Base-by-base conservation (phyloP, 306 rosid species). In the Prunus mira region DNA sequence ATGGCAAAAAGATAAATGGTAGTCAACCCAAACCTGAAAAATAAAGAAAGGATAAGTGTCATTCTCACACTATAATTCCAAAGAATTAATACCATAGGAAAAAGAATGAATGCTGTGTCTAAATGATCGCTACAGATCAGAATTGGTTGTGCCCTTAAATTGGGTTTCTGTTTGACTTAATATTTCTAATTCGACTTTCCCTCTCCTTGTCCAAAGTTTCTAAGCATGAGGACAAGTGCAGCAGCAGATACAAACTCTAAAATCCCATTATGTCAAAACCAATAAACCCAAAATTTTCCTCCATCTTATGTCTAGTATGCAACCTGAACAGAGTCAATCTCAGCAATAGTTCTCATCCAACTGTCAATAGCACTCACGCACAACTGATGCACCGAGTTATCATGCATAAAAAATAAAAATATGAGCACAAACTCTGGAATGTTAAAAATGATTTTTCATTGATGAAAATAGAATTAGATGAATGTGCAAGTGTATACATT, bases 21-120 rank as follows among this genome's bases (percentile, higher is more conserved):
- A 5, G 98, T 93, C 80, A 93, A 84, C 85, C 92, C 96, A 83
- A 93, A 89, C 92, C 98, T 91, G 91, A 79, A 86, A 66, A 67
- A 52, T 68, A 79, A 46, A 63, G 41, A 51, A 69, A 41, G 56
- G 19, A 74, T 15, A 30, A 32, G 73, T 41, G 73, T 55, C 80
- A 79, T 55, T 62, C 76, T 54, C 66, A 52, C 77, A 79, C 46
- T 32, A 65, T 52, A 49, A 32, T 38, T 55, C 11, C 41, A 82
- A 58, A 30, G 62, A 65, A 69, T 57, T 34, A 32, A 49, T 62
- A 65, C 25, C 62, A 28, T 52, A 3, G n/a, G 10, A 3, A 9
- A 9, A 65, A 58, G 19, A 61, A 13, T 10, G 19, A 32, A 75
- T 13, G 67, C 22, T 19, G 12, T 17, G 30, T 5, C 54, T 49